phyloP scores from a whole-genome alignment of 2,329 filamentous ascomycete species.

The Colletotrichum neosansevieriae region DNA sequence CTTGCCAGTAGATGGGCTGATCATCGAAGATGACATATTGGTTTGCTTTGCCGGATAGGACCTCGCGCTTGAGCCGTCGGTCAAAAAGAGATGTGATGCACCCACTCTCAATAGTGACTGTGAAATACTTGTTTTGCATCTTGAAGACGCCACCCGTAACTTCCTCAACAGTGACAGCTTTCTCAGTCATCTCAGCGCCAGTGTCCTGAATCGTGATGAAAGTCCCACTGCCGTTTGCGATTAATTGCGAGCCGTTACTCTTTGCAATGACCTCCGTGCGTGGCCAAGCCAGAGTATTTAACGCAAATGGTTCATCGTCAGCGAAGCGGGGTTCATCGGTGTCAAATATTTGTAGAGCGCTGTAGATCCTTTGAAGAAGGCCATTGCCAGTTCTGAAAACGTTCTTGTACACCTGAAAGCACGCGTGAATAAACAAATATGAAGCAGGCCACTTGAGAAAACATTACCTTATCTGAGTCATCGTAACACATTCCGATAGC shows the following conservation, averaged over 20 bases:
- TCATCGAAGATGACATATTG: conserved; percentile 77
- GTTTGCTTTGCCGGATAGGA: conserved; percentile 71
- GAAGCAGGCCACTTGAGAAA: neutral
- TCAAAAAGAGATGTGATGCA: conserved; percentile 73
- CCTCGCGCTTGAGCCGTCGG: conserved; percentile 65
- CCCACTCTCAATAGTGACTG: conserved; percentile 67
- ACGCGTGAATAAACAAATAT: neutral
- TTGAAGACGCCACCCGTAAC: conserved; percentile 63
- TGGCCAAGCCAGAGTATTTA: conserved; percentile 74
- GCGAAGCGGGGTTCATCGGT: conserved; percentile 61
- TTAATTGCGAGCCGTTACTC: conserved; percentile 44
- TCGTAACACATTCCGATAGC: conserved; percentile 78
- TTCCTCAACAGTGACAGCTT: conserved; percentile 55
- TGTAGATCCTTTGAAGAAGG: conserved; percentile 7
- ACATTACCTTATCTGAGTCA: conserved; percentile 68
- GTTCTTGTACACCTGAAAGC: conserved; percentile 3
- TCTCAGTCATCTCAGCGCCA: neutral
- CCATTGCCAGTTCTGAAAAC: neutral
- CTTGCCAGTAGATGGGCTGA: conserved; percentile 79
- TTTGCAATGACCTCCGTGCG: conserved; percentile 64
- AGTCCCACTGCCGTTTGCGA: conserved; percentile 45
- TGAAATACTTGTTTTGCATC: conserved; percentile 67
- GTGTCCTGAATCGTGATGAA: conserved; percentile 44
- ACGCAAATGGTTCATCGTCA: conserved; percentile 67
- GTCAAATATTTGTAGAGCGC: neutral